Conservation (phyloP, 192 early-diverging fungal species). For the Backusella tuberculispora region DNA sequence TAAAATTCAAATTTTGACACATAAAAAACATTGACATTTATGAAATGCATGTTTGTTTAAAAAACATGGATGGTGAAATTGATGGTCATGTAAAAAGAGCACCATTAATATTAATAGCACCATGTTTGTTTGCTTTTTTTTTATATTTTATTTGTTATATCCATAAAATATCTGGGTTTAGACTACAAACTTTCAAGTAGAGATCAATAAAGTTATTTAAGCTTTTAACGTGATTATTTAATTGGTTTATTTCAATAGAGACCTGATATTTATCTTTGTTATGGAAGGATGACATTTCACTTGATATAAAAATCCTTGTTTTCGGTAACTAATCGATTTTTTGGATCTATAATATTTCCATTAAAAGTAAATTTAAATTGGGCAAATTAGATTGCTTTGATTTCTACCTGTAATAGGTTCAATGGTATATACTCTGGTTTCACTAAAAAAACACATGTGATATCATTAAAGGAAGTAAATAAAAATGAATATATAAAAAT, state of each 20-base stretch:
- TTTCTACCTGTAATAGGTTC: too few relatives aligned
- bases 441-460: too few relatives aligned
- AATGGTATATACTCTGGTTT: too few relatives aligned
- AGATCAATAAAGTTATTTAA: neutral
- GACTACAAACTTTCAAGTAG: neutral
- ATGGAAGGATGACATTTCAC: neutral
- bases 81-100: neutral
- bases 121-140: neutral
- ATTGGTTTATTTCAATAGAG: neutral
- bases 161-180: conserved; percentile 1
- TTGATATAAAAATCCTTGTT: neutral
- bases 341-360: too few relatives aligned
- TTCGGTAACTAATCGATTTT: neutral
- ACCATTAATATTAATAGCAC: neutral
- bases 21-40: neutral
- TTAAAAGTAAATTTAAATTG: too few relatives aligned
- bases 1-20: conserved; percentile 3
- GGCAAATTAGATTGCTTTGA: too few relatives aligned
- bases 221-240: neutral
- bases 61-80: neutral
- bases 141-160: neutral
- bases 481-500: too few relatives aligned
- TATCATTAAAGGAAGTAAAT: too few relatives aligned
- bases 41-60: neutral
- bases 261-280: neutral